These are phyloP conservation scores for Trichoderma pleuroti DNA, from an alignment of 2,329 filamentous ascomycete genomes.

Conservation along the genomic window DNA sequence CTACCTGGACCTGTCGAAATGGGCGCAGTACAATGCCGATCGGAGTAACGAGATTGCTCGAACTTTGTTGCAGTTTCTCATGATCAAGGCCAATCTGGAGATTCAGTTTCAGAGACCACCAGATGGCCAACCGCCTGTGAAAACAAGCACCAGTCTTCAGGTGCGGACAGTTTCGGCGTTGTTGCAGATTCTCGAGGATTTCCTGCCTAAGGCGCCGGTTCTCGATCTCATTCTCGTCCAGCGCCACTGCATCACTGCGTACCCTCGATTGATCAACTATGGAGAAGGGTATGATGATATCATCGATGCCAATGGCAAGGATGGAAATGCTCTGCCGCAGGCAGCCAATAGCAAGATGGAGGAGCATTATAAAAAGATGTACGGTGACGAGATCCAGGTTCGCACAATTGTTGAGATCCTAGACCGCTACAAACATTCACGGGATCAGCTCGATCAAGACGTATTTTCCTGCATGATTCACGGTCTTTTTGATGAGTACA, in stretches of 20 bases:
- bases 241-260: conserved; percentile 83
- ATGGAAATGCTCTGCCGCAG: conserved; percentile 74
- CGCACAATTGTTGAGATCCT: conserved; percentile 81
- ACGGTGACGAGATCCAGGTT: conserved; percentile 83
- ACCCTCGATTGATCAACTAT: conserved; percentile 94
- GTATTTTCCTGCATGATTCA: conserved; percentile 99
- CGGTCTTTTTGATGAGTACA: conserved; percentile 94
- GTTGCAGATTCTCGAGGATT: conserved; percentile 74
- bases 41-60: conserved; percentile 64
- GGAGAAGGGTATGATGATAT: conserved; percentile 89
- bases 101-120: conserved; percentile 66
- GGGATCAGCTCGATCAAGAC: conserved; percentile 81
- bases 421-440: conserved; percentile 82
- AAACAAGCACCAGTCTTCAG: conserved; percentile 70
- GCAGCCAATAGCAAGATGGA: conserved; percentile 90
- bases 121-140: conserved; percentile 53
- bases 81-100: conserved; percentile 81
- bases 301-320: conserved; percentile 78
- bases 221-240: conserved; percentile 76
- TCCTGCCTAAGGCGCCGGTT: conserved; percentile 54
- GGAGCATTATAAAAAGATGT: conserved; percentile 97
- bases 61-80: conserved; percentile 74
- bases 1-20: conserved; percentile 75
- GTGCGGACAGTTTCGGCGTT: conserved; percentile 82
- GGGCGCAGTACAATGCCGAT: conserved; percentile 70